Base-by-base conservation (phyloP, 129 eudicot genomes). In the Artemisia tridentata region DNA sequence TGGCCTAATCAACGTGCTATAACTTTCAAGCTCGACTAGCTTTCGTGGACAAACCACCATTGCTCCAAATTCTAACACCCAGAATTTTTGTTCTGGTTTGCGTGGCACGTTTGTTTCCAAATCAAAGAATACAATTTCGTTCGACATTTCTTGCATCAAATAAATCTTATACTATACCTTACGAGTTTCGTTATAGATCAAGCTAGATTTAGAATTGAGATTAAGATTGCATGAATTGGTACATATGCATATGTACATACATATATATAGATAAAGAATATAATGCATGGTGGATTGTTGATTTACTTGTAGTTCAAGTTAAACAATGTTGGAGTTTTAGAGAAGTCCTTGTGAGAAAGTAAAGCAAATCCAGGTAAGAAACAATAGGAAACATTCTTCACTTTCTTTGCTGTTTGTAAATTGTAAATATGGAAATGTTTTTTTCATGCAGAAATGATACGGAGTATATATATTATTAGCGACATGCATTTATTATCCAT, bases 91-190 rank as follows among this genome's bases (percentile, higher is more conserved):
- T 23, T 95, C 95, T 0, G 82, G 31, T 67, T 82, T 87, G 38
- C 63, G 79, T 7, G 98, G 98, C 1, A 93, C 96, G 12, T 84
- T 93, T n/a, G 98, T 93, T 83, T 93, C 98, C 49, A 93, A 80
- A 48, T 93, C 98, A 12, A 93, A 93, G 77, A 93, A 93, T 15
- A 89, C 98, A 13, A 93, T 89, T 65, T 92, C 90, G 25, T 85
- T 50, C 41, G 88, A 64, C 89, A 82, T 86, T 60, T 85, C 72
- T 79, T 41, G 62, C 63, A 62, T 80, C 5, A 20, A 63, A 41
- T 63, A n/a, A 13, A 63, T 29, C 20, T 70, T 6, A 52, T 19
- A 47, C 7, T 16, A 12, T 31, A 15, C 9, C 18, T 25, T 58
- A 46, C 68, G 51, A n/a, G 18, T 9, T 76, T 7, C 10, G 46